Conservation (phyloP, 805 yeast species). For the Priceomyces fermenticarens region DNA sequence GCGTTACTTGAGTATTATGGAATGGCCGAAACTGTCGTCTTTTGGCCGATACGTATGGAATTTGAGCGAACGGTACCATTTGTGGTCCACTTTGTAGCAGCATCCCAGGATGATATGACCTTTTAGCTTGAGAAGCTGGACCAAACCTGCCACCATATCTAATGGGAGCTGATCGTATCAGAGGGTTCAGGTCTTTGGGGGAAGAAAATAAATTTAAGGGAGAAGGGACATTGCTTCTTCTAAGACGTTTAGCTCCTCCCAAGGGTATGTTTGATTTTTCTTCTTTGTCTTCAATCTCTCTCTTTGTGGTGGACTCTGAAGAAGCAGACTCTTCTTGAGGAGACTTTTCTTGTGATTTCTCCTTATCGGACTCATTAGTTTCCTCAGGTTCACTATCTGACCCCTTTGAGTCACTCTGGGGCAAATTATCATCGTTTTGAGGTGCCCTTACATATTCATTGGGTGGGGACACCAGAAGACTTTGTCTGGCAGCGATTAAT, state of each 20-base stretch:
- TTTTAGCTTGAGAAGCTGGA: not conserved
- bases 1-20: slow-evolving; percentile 2
- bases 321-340: slow-evolving; percentile 1
- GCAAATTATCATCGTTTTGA: not conserved
- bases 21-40: slow-evolving; percentile 4
- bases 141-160: slow-evolving; percentile 7
- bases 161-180: slow-evolving; percentile 35
- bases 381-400: slow-evolving; percentile 4
- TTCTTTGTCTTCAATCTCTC: slow-evolving; percentile 6
- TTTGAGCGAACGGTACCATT: not conserved
- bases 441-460: not conserved
- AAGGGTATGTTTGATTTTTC: slow-evolving; percentile 11
- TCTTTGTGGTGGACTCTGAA: not conserved
- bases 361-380: not conserved
- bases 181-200: slow-evolving; percentile 10
- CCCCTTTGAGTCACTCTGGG: not conserved
- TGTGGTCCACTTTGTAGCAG: not conserved
- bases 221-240: slow-evolving; percentile 30
- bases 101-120: not conserved
- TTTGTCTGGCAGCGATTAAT: slow-evolving; percentile 27
- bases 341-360: not conserved
- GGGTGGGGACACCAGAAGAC: not conserved
- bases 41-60: slow-evolving; percentile 1
- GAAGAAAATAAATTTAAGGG: slow-evolving; percentile 21
- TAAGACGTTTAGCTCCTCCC: slow-evolving; percentile 23